A percentile compares a stretch with the other conserved stretches of the same genome.
These are phyloP conservation scores for Gymnopus androsaceus DNA, from an alignment of 1,284 basidiomycete genomes.

Conservation along the genomic window DNA sequence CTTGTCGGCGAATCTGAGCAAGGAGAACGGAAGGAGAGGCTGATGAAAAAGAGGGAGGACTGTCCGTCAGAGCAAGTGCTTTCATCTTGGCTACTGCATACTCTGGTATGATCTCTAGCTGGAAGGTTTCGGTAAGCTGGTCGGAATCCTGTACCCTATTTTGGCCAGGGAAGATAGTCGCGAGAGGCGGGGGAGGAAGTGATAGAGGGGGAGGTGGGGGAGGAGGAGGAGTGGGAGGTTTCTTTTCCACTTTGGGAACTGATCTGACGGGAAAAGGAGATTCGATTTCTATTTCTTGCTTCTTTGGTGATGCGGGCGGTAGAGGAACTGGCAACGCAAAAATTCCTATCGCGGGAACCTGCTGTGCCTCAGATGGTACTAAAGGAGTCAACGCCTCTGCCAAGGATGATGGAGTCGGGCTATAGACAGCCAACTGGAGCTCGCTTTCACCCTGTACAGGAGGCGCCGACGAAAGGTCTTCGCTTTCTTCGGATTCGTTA, in stretches of 20 bases:
- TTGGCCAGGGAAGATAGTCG: neutral
- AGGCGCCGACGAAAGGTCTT: neutral
- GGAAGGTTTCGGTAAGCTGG: conserved; percentile 1
- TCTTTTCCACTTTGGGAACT: neutral
- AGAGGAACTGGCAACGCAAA: conserved; percentile 9
- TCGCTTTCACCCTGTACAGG: neutral
- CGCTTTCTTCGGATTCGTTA: conserved; percentile 6
- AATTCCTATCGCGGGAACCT: neutral
- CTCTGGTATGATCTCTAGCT: conserved; percentile 1
- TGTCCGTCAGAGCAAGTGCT: neutral
- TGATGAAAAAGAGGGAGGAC: neutral
- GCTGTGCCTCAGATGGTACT: neutral
- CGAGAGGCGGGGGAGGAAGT: conserved; percentile 6
- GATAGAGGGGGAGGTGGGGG: neutral
- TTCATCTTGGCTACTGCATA: neutral
- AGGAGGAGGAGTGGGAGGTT: neutral
- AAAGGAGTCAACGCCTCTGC: conserved; percentile 9
- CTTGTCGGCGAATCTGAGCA: neutral
- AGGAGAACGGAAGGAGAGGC: neutral
- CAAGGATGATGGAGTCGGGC: conserved; percentile 7
- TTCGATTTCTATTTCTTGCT: neutral
- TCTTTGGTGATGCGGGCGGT: too few relatives aligned
- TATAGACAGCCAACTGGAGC: neutral
- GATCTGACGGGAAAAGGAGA: neutral
- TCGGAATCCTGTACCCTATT: conserved; percentile 1